Evolutionary conservation across 2,329 filamentous ascomycete genomes (phyloP), one percentile per base, ranked within the genome.

Genomic region (Xylariaceae sp.): DNA sequence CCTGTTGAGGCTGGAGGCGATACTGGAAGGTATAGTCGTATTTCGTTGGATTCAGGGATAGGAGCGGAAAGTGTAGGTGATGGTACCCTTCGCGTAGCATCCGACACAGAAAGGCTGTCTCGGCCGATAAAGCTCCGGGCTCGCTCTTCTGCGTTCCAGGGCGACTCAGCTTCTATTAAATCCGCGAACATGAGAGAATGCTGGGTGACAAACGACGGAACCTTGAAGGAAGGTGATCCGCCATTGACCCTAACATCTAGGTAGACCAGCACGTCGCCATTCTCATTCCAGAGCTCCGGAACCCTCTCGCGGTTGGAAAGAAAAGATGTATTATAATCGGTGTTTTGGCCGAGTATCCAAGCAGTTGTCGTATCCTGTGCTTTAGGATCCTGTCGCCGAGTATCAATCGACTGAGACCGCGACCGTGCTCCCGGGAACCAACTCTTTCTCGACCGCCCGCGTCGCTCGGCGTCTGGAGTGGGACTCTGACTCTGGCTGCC

Each of bases 221-320:
- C 76, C 63, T 80, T 84, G 71, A 86, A 86, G 0, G 80, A 85
- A 1, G 83, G 77, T 0, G 79, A 79, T 6, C 67, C 69, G 7
- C 76, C 76, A 55, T 72, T 76, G 4, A 72, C 71, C 52, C 73
- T 76, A 1, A 82, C 74, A 53, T 79, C 79, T 3, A 87, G 69
- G 61, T 83, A 82, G 26, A 87, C 75, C 49, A 75, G 72, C 29
- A 85, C 76, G 57, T 77, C 77, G 40, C 80, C 83, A 50, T 68
- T 71, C 52, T 85, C 81, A 60, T 83, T 80, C 84, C 84, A 87
- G 26, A 87, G 69, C 66, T 87, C 84, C 1, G 83, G 81, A 3
- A 86, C 80, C 72, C 79, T 83, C 61, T 85, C 80, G 26, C 76
- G 78, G 43, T 77, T 78, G 27, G 73, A 65, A 51, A 86, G 68